Evolutionary conservation across 345 rosid species (phyloP).

Genomic region (Pugionium dolabratum): DNA sequence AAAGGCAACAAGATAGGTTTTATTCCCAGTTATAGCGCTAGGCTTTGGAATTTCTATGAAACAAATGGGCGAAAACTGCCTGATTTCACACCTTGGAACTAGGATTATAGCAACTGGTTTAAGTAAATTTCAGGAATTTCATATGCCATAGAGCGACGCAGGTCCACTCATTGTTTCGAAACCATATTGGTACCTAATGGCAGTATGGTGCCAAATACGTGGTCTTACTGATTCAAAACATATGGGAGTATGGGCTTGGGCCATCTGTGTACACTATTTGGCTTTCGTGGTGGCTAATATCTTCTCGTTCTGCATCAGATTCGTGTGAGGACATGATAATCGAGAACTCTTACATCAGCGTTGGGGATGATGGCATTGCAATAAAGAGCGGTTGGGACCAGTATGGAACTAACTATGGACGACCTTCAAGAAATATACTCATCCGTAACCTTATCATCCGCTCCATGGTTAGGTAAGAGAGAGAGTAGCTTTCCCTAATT

Average conservation of each 20-base stretch:
- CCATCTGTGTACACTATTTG: neutral
- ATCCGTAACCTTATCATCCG: slow-evolving; percentile 76
- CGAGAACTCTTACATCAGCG: slow-evolving; percentile 85
- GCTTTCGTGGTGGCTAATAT: slow-evolving; percentile 7
- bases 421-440: slow-evolving; percentile 72
- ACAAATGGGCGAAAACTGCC: neutral
- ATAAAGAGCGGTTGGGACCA: slow-evolving; percentile 99
- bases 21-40: neutral
- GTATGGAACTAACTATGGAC: slow-evolving; percentile 77
- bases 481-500: slow-evolving; percentile 24
- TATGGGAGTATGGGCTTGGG: neutral
- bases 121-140: neutral
- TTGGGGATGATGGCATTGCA: slow-evolving; percentile 87
- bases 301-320: slow-evolving; percentile 48
- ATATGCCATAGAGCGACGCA: neutral
- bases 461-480: slow-evolving; percentile 80
- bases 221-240: neutral
- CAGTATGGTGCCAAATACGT: neutral
- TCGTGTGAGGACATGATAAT: slow-evolving; percentile 87
- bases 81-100: neutral
- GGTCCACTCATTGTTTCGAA: neutral
- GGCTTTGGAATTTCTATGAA: slow-evolving; percentile 10
- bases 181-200: neutral
- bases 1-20: neutral
- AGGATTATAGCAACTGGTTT: neutral